These are phyloP conservation scores for Hypericum androsaemum DNA, from an alignment of 345 rosid species.

Conservation along the genomic window DNA sequence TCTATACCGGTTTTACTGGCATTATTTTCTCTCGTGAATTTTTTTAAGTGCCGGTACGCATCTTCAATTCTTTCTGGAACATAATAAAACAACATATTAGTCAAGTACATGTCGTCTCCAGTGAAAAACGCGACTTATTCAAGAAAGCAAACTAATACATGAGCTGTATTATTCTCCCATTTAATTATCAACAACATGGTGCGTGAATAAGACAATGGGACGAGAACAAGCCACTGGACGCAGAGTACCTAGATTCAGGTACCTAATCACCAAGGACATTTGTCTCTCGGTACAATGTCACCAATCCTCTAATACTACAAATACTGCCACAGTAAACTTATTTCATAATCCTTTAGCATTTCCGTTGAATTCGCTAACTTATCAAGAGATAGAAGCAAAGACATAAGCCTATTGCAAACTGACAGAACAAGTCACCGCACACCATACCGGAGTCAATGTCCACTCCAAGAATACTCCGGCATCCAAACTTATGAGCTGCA, in stretches of 20 bases:
- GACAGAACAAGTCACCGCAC: background rate
- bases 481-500: conserved; percentile 70
- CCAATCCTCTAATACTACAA: too few species aligned
- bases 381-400: background rate
- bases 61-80: conserved; percentile 53
- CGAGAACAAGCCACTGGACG: too few species aligned
- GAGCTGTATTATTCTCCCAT: too few species aligned
- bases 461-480: conserved; percentile 70
- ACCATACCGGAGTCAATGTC: conserved; percentile 90
- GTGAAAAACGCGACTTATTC: background rate
- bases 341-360: background rate
- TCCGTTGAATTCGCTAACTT: background rate
- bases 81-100: conserved; percentile 8
- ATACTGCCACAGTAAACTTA: too few species aligned
- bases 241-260: too few species aligned
- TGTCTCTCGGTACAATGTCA: too few species aligned
- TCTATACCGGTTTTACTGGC: conserved; percentile 21
- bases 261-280: too few species aligned
- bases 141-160: background rate
- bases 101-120: background rate
- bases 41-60: conserved; percentile 74
- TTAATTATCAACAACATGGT: too few species aligned
- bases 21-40: conserved; percentile 30
- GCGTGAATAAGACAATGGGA: too few species aligned
- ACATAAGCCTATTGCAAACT: background rate